Base-by-base conservation (phyloP, 2,329 filamentous ascomycete species). In the Monilinia fructicola region DNA sequence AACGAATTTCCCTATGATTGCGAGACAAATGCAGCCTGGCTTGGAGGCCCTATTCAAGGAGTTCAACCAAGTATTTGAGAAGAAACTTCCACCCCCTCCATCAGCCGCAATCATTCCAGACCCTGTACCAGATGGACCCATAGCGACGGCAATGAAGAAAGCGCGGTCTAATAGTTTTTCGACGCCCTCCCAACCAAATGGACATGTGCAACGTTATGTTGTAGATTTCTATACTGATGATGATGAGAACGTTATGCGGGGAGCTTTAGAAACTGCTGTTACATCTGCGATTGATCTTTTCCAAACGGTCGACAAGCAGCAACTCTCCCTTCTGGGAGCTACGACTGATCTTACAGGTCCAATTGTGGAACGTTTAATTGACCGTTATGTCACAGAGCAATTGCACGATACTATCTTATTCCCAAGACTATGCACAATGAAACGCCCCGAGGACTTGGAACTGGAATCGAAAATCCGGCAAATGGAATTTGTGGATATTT, bases 211-310 rank as follows among this genome's bases (percentile, higher is more conserved):
- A 4, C 71, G 72, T 16, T 73, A 73, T 48, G 71, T 74, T 4
- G 83, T 83, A 74, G 80, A 88, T 63, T 87, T 90, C 67, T 93
- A 90, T 74, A 87, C 91, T 58, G 92, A 95, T 72, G 93, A 97
- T 67, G 93, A 97, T 71, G 95, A 98, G 77, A 90, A 96, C 71
- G 84, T 92, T 40, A 94, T 99, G 89, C 85, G 94, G 66, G 88
- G 88, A 28, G 92, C 93, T 21, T 81, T 98, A 18, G 95, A 99
- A 78, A 96, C 91, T 1, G 93, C 94, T 1, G 91, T 99, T 14
- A 97, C 92, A 12, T 87, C 91, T 12, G 95, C 93, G 0, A 98
- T 99, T 71, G 95, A 99, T 74, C 83, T 98, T 1, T 99, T 99
- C 72, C 94, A 98, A 74, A 88, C 89, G 68, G 94, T 99, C 7